Evolutionary conservation across 2,329 filamentous ascomycete genomes (phyloP).

Genomic region (Thelonectria olida): DNA sequence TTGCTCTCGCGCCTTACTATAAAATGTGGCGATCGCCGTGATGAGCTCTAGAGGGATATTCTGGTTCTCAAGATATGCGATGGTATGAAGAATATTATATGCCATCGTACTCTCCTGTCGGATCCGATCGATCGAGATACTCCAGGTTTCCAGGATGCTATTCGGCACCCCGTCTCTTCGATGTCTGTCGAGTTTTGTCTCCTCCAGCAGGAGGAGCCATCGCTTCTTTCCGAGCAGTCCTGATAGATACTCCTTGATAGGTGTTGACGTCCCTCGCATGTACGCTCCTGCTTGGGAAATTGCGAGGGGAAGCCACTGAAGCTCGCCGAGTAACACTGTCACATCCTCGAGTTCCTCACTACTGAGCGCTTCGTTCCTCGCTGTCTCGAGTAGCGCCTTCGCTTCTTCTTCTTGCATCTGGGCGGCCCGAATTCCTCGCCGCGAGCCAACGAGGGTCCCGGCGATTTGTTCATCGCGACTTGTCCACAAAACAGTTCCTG

Average conservation of each 20-base stretch:
- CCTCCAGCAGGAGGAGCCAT: conserved; percentile 36
- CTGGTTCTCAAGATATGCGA: conserved; percentile 47
- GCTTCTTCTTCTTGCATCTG: conserved; percentile 36
- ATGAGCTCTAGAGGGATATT: conserved; percentile 42
- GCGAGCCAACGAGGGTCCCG: conserved; percentile 35
- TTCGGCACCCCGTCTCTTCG: conserved; percentile 41
- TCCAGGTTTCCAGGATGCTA: conserved; percentile 47
- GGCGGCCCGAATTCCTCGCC: conserved; percentile 34
- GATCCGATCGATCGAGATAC: conserved; percentile 45
- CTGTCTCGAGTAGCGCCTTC: conserved; percentile 7
- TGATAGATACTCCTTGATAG: conserved; percentile 38
- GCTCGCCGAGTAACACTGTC: conserved; percentile 29
- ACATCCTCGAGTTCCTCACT: conserved; percentile 7
- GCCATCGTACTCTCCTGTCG: conserved; percentile 37
- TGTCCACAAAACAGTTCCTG: conserved; percentile 45
- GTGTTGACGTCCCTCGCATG: conserved; percentile 39
- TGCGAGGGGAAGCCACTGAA: conserved; percentile 43
- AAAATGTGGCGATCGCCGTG: conserved; percentile 18
- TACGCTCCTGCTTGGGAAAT: conserved; percentile 46
- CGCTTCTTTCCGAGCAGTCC: conserved; percentile 33
- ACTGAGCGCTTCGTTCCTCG: neutral
- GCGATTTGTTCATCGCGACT: conserved; percentile 42
- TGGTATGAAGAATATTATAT: conserved; percentile 41
- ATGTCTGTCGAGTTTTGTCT: conserved; percentile 38
- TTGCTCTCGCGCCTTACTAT: neutral